phyloP scores from a whole-genome alignment of 352 stramenopile species.

The Phytophthora hybrid region DNA sequence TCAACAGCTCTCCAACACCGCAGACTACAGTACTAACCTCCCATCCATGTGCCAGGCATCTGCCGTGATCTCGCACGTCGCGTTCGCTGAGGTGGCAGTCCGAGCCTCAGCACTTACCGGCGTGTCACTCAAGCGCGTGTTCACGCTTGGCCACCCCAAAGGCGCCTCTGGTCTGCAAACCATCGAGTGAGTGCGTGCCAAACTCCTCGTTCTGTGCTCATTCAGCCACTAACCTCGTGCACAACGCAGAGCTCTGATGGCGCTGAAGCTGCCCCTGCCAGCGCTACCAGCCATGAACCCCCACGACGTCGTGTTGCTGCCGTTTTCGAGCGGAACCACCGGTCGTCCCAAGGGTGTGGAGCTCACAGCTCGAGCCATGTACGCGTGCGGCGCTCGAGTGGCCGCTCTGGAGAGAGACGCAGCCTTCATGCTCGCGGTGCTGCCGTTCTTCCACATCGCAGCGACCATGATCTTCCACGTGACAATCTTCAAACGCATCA shows the following conservation, averaged over 20 bases:
- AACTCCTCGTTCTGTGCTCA: not conserved
- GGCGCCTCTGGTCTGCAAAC: conserved; percentile 13
- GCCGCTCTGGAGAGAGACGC: conserved; percentile 48
- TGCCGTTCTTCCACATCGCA: conserved; percentile 98
- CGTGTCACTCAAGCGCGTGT: conserved; percentile 23
- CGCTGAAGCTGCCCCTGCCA: conserved; percentile 26
- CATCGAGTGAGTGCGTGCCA: conserved; percentile 41
- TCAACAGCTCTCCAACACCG: not conserved
- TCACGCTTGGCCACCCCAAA: conserved; percentile 39
- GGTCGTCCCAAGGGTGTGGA: conserved; percentile 88
- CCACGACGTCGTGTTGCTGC: conserved; percentile 52
- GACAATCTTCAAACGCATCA: conserved; percentile 75
- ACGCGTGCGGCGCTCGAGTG: conserved; percentile 62
- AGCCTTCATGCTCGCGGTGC: conserved; percentile 49
- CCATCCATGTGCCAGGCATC: conserved; percentile 15
- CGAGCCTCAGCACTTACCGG: conserved; percentile 29
- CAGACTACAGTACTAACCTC: conserved; percentile 1
- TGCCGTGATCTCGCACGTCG: conserved; percentile 46
- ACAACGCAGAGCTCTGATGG: conserved; percentile 37
- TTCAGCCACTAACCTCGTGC: not conserved
- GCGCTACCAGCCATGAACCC: conserved; percentile 23
- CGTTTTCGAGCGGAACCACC: conserved; percentile 95
- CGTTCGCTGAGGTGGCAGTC: conserved; percentile 27
- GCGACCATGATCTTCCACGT: conserved; percentile 86
- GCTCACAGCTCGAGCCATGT: conserved; percentile 86